Evolutionary conservation across 225 moss, liverwort and hornwort species (phyloP).

Genomic region (Lunularia cruciata): DNA sequence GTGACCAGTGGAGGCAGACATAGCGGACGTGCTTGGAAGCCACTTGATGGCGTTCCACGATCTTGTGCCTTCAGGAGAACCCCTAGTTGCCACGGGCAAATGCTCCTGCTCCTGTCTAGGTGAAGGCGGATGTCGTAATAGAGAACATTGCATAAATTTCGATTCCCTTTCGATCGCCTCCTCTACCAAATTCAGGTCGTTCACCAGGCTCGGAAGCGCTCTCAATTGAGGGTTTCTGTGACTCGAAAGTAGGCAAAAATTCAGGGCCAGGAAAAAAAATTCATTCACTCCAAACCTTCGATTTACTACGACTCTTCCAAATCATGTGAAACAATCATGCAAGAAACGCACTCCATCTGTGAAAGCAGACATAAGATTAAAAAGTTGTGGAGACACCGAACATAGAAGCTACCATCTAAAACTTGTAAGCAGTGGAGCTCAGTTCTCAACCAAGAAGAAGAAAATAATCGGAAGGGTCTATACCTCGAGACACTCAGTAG

Average conservation of each 20-base stretch:
- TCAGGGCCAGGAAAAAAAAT: not conserved
- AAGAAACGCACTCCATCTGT: too few relatives aligned
- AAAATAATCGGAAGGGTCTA: not conserved
- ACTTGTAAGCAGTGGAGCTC: not conserved
- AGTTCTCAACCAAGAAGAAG: not conserved
- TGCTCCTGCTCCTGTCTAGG: constrained; percentile 48
- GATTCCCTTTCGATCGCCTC: constrained; percentile 55
- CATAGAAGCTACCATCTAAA: too few relatives aligned
- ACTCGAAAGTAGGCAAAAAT: not conserved
- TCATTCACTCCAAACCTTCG: too few relatives aligned
- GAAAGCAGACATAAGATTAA: too few relatives aligned
- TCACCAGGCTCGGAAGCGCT: constrained; percentile 56
- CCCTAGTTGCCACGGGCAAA: constrained; percentile 45
- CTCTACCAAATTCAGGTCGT: constrained; percentile 64
- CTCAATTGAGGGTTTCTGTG: constrained; percentile 75
- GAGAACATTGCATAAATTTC: constrained; percentile 52
- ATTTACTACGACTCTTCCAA: too few relatives aligned
- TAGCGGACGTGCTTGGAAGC: constrained; percentile 49
- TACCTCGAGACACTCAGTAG: constrained; percentile 70
- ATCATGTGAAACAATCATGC: too few relatives aligned
- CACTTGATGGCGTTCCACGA: constrained; percentile 65
- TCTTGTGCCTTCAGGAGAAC: constrained; percentile 46
- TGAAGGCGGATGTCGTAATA: constrained; percentile 47
- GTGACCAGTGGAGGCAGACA: constrained; percentile 61
- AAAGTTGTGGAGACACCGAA: not conserved